Conservation (phyloP, 1,284 basidiomycete species). For the Cutaneotrichosporon sp. region DNA sequence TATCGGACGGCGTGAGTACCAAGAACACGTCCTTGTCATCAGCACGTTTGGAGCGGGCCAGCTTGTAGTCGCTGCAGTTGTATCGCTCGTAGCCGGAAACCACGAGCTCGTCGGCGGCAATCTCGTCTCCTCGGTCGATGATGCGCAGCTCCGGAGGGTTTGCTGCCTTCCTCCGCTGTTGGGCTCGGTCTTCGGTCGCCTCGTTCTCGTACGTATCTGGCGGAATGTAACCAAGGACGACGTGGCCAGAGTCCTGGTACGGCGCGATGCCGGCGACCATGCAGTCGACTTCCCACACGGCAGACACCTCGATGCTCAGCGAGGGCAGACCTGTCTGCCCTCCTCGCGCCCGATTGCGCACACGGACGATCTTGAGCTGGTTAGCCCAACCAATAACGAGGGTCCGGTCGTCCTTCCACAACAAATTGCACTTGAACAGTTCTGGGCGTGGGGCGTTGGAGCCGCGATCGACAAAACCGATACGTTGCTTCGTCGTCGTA, state of each 20-base stretch:
- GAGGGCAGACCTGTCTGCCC: slow-evolving; percentile 43
- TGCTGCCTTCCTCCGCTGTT: slow-evolving; percentile 72
- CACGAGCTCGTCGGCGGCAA: slow-evolving; percentile 76
- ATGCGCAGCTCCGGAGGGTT: slow-evolving; percentile 89
- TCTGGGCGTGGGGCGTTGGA: slow-evolving; percentile 79
- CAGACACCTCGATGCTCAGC: slow-evolving; percentile 70
- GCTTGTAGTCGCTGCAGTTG: slow-evolving; percentile 86
- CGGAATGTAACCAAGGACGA: slow-evolving; percentile 70
- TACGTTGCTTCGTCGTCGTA: slow-evolving; percentile 66
- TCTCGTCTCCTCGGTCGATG: slow-evolving; percentile 86
- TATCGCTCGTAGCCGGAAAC: slow-evolving; percentile 74
- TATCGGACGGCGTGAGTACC: slow-evolving; percentile 78
- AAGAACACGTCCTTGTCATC: slow-evolving; percentile 53
- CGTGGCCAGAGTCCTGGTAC: slow-evolving; percentile 62
- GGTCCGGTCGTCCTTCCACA: slow-evolving; percentile 87
- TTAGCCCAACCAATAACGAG: slow-evolving; percentile 93
- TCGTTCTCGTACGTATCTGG: slow-evolving; percentile 55
- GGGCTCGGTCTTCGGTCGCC: slow-evolving; percentile 62
- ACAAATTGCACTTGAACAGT: slow-evolving; percentile 82
- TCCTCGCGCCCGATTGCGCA: slow-evolving; percentile 56
- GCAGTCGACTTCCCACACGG: slow-evolving; percentile 88
- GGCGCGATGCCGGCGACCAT: slow-evolving; percentile 89
- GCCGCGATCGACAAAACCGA: slow-evolving; percentile 82
- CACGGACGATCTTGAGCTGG: slow-evolving; percentile 81
- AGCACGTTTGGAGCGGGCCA: slow-evolving; percentile 51